phyloP scores from a whole-genome alignment of 495 filamentous ascomycete genomes.

The Penicillium riverlandense region DNA sequence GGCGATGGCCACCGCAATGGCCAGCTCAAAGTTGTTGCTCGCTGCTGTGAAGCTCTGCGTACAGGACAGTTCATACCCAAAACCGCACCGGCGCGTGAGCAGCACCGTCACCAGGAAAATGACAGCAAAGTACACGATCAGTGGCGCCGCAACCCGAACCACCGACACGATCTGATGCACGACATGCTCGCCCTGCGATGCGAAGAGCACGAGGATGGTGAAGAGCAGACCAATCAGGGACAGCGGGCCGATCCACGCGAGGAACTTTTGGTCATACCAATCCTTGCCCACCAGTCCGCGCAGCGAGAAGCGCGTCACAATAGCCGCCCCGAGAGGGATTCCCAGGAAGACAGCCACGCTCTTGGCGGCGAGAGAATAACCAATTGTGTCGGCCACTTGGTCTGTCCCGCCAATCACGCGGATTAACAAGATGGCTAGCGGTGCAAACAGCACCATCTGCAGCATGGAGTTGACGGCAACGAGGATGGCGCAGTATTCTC shows the following conservation, averaged over 20 bases:
- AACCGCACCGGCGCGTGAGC: constrained; percentile 46
- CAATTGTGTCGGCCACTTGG: constrained; percentile 20
- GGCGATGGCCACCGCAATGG: constrained; percentile 81
- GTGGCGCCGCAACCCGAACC: constrained; percentile 63
- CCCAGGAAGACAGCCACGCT: constrained; percentile 75
- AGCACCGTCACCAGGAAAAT: constrained; percentile 62
- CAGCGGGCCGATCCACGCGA: constrained; percentile 57
- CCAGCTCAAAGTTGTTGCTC: constrained; percentile 88
- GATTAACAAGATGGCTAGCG: constrained; percentile 68
- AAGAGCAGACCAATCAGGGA: constrained; percentile 75
- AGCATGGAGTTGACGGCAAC: constrained; percentile 77
- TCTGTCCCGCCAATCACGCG: constrained; percentile 45
- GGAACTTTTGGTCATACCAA: constrained; percentile 58
- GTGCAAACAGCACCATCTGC: constrained; percentile 77
- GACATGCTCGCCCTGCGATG: constrained; percentile 64
- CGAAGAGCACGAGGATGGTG: constrained; percentile 77
- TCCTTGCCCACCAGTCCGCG: constrained; percentile 40
- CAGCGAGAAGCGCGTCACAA: constrained; percentile 59
- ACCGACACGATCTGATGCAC: constrained; percentile 75
- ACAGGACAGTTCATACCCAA: constrained; percentile 57
- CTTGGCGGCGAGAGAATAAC: constrained; percentile 62
- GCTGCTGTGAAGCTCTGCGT: constrained; percentile 88
- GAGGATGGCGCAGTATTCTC: constrained; percentile 77
- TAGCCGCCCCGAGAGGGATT: constrained; percentile 71
- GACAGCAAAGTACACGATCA: constrained; percentile 66